These are phyloP conservation scores for Cutaneotrichosporon sp. DNA, from an alignment of 1,284 basidiomycete genomes.

Conservation along the genomic window DNA sequence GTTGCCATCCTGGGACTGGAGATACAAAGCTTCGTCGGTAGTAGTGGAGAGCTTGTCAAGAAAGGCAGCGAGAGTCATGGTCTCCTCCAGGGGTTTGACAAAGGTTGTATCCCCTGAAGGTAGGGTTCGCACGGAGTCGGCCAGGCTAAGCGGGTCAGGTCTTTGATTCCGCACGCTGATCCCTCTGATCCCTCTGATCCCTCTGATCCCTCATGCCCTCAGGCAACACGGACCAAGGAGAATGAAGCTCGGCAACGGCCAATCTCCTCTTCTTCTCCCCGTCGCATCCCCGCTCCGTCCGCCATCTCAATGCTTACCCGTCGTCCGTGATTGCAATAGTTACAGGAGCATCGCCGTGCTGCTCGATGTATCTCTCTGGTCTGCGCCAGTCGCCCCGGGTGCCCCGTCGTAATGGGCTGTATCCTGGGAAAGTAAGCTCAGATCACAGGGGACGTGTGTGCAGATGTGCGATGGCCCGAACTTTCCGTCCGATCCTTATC, in stretches of 20 bases:
- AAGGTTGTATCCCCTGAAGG: constrained; percentile 62
- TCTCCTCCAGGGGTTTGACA: constrained; percentile 65
- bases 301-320: constrained; percentile 56
- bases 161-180: too few relatives aligned
- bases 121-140: constrained; percentile 64
- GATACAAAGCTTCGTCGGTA: constrained; percentile 59
- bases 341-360: constrained; percentile 56
- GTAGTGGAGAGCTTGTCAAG: constrained; percentile 38
- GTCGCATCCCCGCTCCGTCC: too few relatives aligned
- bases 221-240: too few relatives aligned
- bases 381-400: constrained; percentile 23
- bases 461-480: too few relatives aligned
- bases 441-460: too few relatives aligned
- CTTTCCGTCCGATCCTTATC: too few relatives aligned
- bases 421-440: constrained; percentile 21
- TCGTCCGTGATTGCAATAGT: constrained; percentile 77
- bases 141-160: constrained; percentile 53
- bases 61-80: constrained; percentile 62
- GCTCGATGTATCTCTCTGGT: constrained; percentile 34
- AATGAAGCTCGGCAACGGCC: too few relatives aligned
- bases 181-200: too few relatives aligned
- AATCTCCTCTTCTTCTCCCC: not conserved
- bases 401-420: constrained; percentile 14
- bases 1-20: constrained; percentile 90
- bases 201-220: not conserved